phyloP scores from a whole-genome alignment of 2,329 filamentous ascomycete species.

The Microcera coccophila region DNA sequence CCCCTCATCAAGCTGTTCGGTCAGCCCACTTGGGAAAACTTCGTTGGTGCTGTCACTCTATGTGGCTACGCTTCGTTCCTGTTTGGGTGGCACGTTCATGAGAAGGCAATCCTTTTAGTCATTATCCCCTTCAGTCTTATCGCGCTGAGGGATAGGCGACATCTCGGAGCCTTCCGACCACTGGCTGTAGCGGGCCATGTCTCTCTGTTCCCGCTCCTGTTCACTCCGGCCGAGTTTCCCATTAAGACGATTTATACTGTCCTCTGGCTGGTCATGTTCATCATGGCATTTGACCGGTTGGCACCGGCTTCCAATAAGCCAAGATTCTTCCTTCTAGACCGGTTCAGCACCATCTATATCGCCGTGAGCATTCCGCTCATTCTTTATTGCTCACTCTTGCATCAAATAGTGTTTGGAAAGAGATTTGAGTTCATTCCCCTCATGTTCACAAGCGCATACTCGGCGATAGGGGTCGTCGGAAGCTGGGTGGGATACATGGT shows the following conservation, averaged over 20 bases:
- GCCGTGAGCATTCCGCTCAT: slow-evolving; percentile 85
- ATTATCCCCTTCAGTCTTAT: slow-evolving; percentile 94
- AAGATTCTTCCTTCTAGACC: slow-evolving; percentile 86
- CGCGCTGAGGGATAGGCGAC: slow-evolving; percentile 82
- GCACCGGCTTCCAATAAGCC: slow-evolving; percentile 76
- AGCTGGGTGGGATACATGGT: slow-evolving; percentile 95
- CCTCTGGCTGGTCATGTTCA: slow-evolving; percentile 82
- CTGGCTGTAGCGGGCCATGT: slow-evolving; percentile 92
- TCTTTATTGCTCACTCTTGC: slow-evolving; percentile 79
- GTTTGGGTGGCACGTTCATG: slow-evolving; percentile 98
- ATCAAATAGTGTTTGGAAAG: slow-evolving; percentile 77
- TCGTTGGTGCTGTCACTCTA: slow-evolving; percentile 83
- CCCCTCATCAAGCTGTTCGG: slow-evolving; percentile 79
- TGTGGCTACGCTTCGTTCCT: slow-evolving; percentile 96
- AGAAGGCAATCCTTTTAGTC: slow-evolving; percentile 91
- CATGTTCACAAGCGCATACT: slow-evolving; percentile 96
- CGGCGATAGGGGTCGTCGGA: slow-evolving; percentile 87
- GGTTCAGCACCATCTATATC: slow-evolving; percentile 87
- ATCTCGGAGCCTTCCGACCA: slow-evolving; percentile 86
- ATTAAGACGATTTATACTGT: slow-evolving; percentile 92
- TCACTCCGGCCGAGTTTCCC: slow-evolving; percentile 87
- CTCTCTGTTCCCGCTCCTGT: slow-evolving; percentile 88
- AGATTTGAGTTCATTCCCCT: slow-evolving; percentile 85
- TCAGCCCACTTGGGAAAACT: slow-evolving; percentile 79
- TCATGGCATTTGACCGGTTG: slow-evolving; percentile 80